Base-by-base conservation (phyloP, 192 early-diverging fungal genomes). In the Oehlia diaphana region DNA sequence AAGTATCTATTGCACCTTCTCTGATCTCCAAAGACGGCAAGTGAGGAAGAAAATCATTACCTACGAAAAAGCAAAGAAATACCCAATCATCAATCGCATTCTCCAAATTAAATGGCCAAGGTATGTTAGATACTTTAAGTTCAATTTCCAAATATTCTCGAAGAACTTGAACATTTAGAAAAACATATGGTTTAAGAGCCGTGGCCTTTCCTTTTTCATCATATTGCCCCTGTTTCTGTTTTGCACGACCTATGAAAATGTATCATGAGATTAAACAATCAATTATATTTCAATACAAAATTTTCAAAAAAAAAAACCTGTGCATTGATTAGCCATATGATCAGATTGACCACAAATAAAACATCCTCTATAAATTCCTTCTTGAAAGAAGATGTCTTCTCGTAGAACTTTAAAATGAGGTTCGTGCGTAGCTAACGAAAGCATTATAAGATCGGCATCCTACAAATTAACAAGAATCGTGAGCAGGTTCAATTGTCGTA, bases 391-490 rank as follows among this genome's bases (percentile, higher is more conserved):
- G 23, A 98, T 94, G 83, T 99, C 96, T 82, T 99, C 98, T 79
- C 98, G 93, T 50, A 99, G 87, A 28, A 99, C 92, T 44, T 92
- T 92, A 81, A 99, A 99, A 84, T 99, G 94, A 13, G 98, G 97
- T 87, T 99, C 98, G 80, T 99, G 98, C 13, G 94, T 96, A 21
- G 93, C 92, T 58, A 99, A 88, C 49, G 96, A 95, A 62, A 99
- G 88, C 95, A 99, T 98, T 79, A 99, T 98, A 66, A 99, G 87
- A 86, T 99, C 98, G 12, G 98, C 96, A 84, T 99, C 98, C 81
- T 95, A 81, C 19, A 58, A 49, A 26, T 26, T 10, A 69, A 2
- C 62, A 73, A 79, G 47, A 85, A 12, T 49, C 14, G 50, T 31
- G 44, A 9, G 31, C 42, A 31, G 2, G 12, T 42, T 47, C 6